Percentiles rank a stretch among this genome's conserved stretches.
Evolutionary conservation across 805 yeast genomes (phyloP).

Genomic region (Candida chilensis): DNA sequence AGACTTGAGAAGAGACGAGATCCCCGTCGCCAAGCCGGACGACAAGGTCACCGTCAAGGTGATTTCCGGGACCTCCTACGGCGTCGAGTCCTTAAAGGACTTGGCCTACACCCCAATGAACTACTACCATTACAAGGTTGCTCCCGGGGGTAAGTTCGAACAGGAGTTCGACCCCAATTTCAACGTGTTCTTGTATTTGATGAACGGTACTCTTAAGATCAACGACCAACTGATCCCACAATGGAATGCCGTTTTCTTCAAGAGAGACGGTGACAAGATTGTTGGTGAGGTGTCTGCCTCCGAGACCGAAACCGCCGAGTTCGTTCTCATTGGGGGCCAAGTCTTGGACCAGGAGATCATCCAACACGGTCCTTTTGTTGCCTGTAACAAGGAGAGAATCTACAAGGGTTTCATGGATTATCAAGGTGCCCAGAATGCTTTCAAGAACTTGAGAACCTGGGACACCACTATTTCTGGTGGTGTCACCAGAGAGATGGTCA

Average conservation of each 20-base stretch:
- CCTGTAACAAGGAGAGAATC: constrained; percentile 56
- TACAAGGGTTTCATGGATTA: constrained; percentile 66
- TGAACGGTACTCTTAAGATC: constrained; percentile 50
- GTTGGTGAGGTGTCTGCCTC: constrained; percentile 40
- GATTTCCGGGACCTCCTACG: constrained; percentile 70
- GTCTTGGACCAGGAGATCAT: constrained; percentile 65
- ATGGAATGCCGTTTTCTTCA: constrained; percentile 52
- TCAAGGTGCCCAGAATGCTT: constrained; percentile 60
- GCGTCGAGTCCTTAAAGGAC: constrained; percentile 64
- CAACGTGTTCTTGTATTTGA: constrained; percentile 62
- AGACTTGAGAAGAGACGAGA: constrained; percentile 60
- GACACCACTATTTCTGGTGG: constrained; percentile 16
- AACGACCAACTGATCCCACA: constrained; percentile 31
- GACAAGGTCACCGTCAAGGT: constrained; percentile 62
- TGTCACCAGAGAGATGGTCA: not conserved
- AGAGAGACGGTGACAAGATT: constrained; percentile 57
- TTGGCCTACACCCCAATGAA: constrained; percentile 78
- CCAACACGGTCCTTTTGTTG: constrained; percentile 91
- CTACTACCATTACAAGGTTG: constrained; percentile 56
- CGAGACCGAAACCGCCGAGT: constrained; percentile 38
- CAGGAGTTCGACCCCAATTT: constrained; percentile 53
- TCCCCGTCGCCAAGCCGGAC: constrained; percentile 58
- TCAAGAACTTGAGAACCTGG: constrained; percentile 61
- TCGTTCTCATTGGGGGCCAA: constrained; percentile 72
- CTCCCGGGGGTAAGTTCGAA: constrained; percentile 54